phyloP scores from a whole-genome alignment of 2,329 filamentous ascomycete species.

The Mycosphaerella sp. region DNA sequence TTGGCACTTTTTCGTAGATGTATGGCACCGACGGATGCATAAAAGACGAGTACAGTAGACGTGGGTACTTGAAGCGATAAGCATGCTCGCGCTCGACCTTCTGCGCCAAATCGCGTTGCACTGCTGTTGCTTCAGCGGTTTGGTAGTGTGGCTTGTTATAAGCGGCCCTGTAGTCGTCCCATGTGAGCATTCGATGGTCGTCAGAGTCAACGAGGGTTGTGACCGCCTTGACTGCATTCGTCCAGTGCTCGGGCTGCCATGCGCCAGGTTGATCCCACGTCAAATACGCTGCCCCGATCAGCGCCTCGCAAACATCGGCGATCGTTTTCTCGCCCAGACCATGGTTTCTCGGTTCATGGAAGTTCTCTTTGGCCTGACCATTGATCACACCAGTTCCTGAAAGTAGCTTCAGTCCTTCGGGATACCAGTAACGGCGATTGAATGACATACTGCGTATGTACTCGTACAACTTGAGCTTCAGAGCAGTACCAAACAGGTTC shows the following conservation, averaged over 20 bases:
- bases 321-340: constrained; percentile 67
- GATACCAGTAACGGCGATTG: constrained; percentile 80
- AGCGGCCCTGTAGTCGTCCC: constrained; percentile 63
- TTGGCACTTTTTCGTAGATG: constrained; percentile 70
- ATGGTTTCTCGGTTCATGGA: constrained; percentile 50
- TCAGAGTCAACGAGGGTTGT: constrained; percentile 62
- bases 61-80: constrained; percentile 67
- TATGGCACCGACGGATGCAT: constrained; percentile 77
- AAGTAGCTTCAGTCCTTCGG: constrained; percentile 65
- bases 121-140: constrained; percentile 52
- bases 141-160: constrained; percentile 72
- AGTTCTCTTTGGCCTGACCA: constrained; percentile 39
- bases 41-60: constrained; percentile 76
- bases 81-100: constrained; percentile 56
- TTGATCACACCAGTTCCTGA: constrained; percentile 48
- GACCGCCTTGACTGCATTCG: constrained; percentile 59
- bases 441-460: constrained; percentile 81
- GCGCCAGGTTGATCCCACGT: constrained; percentile 43
- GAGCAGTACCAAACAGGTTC: constrained; percentile 74
- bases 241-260: constrained; percentile 47
- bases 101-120: constrained; percentile 61
- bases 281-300: constrained; percentile 79
- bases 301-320: constrained; percentile 87
- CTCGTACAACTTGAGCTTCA: constrained; percentile 60
- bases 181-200: constrained; percentile 64